Conservation (phyloP, 345 rosid genomes). For the Microcos paniculata region DNA sequence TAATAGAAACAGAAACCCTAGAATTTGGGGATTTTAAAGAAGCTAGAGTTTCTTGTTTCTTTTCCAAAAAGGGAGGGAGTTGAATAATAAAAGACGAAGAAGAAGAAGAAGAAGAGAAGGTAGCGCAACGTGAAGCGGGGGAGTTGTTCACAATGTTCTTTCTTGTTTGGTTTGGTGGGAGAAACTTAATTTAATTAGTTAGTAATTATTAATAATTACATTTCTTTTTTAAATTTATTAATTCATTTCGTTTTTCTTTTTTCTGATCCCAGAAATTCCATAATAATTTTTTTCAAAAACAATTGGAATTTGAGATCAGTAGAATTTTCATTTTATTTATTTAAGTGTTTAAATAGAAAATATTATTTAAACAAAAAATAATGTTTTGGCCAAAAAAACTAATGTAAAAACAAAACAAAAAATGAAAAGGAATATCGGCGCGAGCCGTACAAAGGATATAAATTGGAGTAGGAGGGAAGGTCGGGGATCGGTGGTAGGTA, state of each 20-base stretch:
- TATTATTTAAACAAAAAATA: too few species aligned
- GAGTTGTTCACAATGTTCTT: constrained; percentile 19
- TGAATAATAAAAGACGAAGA: background rate
- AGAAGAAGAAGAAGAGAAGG: constrained; percentile 16
- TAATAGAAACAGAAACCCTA: constrained; percentile 26
- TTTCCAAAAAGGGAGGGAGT: background rate
- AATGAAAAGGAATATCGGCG: too few species aligned
- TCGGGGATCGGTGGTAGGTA: constrained; percentile 34
- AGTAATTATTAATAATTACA: background rate
- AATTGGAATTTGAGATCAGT: background rate
- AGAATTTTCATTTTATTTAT: background rate
- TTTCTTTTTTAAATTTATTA: background rate
- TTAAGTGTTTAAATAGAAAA: too few species aligned
- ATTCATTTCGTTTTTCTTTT: background rate
- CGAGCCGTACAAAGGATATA: background rate
- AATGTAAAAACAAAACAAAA: too few species aligned
- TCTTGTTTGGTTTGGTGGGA: constrained; percentile 20
- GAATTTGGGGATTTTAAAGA: constrained; percentile 16
- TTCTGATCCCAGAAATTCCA: background rate
- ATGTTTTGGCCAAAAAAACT: too few species aligned
- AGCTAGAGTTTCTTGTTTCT: background rate
- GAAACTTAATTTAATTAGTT: background rate
- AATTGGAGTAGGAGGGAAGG: background rate
- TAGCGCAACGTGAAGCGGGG: constrained; percentile 18
- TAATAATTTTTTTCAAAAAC: background rate